A percentile compares a stretch with the other conserved stretches of the same genome.
phyloP scores from a whole-genome alignment of 78 protist species.

The Dictyostelium capitatum region DNA sequence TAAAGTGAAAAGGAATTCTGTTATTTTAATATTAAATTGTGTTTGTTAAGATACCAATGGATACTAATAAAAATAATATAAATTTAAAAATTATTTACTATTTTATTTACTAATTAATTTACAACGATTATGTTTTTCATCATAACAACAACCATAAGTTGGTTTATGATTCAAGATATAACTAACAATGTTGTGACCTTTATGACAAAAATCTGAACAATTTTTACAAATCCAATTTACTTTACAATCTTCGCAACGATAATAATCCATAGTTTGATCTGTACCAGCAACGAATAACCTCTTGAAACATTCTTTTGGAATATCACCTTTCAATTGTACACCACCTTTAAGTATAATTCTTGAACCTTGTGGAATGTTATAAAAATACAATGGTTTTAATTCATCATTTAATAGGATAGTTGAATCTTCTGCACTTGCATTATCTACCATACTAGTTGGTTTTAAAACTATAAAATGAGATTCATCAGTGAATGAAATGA shows the following conservation, averaged over 20 bases:
- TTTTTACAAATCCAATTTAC: slow-evolving; percentile 68
- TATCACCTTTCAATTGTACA: slow-evolving; percentile 33
- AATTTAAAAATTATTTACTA: background rate
- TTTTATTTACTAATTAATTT: slow-evolving; percentile 14
- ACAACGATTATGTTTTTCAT: slow-evolving; percentile 36
- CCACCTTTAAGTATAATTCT: slow-evolving; percentile 53
- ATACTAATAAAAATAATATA: no score
- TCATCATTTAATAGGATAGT: slow-evolving; percentile 23
- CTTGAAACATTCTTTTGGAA: slow-evolving; percentile 60
- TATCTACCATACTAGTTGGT: slow-evolving; percentile 1
- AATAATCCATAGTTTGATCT: slow-evolving; percentile 48
- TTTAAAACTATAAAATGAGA: background rate
- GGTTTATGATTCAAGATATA: slow-evolving; percentile 41
- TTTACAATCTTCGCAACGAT: slow-evolving; percentile 39
- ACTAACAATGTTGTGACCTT: slow-evolving; percentile 36
- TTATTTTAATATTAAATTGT: background rate
- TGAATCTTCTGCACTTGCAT: background rate
- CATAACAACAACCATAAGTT: slow-evolving; percentile 67
- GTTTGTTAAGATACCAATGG: no score
- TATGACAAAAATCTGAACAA: slow-evolving; percentile 63
- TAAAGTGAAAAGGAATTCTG: no score
- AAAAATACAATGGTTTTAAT: slow-evolving; percentile 45
- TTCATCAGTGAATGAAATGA: slow-evolving; percentile 29
- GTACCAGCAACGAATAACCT: slow-evolving; percentile 17
- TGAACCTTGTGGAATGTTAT: slow-evolving; percentile 56